Base-by-base conservation (phyloP, 1,284 basidiomycete genomes). In the Amylostereum areolatum region DNA sequence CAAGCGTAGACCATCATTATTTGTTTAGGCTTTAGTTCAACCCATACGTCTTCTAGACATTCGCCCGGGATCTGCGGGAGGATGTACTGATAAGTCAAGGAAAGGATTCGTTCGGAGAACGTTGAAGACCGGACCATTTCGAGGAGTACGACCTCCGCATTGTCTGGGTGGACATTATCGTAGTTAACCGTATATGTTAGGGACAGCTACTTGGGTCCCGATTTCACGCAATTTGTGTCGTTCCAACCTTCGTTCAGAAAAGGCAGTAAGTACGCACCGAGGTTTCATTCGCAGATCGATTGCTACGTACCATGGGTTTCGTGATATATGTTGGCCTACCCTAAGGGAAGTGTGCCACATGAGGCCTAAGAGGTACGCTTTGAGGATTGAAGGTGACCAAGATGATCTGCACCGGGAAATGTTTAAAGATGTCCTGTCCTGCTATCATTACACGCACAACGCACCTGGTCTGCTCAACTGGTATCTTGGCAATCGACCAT, bases 121-220 rank as follows among this genome's bases (percentile, higher is more conserved):
- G 40, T 10, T 5, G 32, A 32, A 18, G 18, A 18, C 18, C 36
- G 35, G 48, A 51, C 58, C 55, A 59, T 51, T 50, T 60, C 59
- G 29, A 60, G 48, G 33, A 60, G 49, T 31, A 60, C 58, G 12
- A 60, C 58, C 39, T 60, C 58, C 5, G 58, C 59, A 29, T 56
- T 58, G 30, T 61, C 49, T 11, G 57, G 58, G 39, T 60, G 57
- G 9, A 57, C 52, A 32, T 52, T 37, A 47, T 59, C 46, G 44
- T 60, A 59, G 42, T 52, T 60, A 60, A 24, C 57, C 59, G 12
- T 60, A 61, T 28, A 60, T 59, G 42, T 60, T 60, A 7, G 58
- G 58, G 10, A 54, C 58, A 28, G 45, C 44, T 18, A 60, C 48
- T 34, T 54, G 52, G 28, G 51, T 18, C 51, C n/a, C 46, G 43